phyloP scores from a whole-genome alignment of 805 yeast genomes.

The Dipodascus geniculatus region DNA sequence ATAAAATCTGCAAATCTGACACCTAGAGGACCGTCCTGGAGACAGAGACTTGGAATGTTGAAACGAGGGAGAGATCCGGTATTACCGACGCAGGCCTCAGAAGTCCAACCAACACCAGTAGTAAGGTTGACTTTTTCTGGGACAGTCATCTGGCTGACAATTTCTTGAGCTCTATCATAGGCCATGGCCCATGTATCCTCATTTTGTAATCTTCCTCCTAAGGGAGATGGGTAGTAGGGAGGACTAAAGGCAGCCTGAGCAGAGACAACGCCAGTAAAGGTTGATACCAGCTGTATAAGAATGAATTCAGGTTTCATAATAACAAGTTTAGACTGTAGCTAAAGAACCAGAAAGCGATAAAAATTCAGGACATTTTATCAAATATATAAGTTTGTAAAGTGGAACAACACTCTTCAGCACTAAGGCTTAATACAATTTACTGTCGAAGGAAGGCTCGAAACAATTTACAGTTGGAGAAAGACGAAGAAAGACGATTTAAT shows the following conservation, averaged over 20 bases:
- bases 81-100: constrained; percentile 52
- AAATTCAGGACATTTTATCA: neutral
- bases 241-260: constrained; percentile 9
- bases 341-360: neutral
- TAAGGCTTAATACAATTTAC: too few relatives aligned
- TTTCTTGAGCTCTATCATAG: constrained; percentile 40
- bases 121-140: constrained; percentile 51
- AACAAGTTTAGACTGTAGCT: neutral
- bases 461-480: too few relatives aligned
- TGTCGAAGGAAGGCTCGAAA: too few relatives aligned
- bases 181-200: constrained; percentile 45
- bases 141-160: constrained; percentile 45
- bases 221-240: constrained; percentile 15
- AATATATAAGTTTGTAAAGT: too few relatives aligned
- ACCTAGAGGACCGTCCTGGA: constrained; percentile 56
- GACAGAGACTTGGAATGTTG: constrained; percentile 42
- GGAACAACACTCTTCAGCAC: too few relatives aligned
- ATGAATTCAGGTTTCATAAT: neutral
- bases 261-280: neutral
- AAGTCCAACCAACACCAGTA: constrained; percentile 53
- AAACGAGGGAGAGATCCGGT: constrained; percentile 47
- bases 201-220: constrained; percentile 12
- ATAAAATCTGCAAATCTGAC: constrained; percentile 45
- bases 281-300: neutral
- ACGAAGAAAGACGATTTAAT: too few relatives aligned